Evolutionary conservation across 1,139 yeast species (phyloP).

Genomic region (Lodderomyces jiufengensis): DNA sequence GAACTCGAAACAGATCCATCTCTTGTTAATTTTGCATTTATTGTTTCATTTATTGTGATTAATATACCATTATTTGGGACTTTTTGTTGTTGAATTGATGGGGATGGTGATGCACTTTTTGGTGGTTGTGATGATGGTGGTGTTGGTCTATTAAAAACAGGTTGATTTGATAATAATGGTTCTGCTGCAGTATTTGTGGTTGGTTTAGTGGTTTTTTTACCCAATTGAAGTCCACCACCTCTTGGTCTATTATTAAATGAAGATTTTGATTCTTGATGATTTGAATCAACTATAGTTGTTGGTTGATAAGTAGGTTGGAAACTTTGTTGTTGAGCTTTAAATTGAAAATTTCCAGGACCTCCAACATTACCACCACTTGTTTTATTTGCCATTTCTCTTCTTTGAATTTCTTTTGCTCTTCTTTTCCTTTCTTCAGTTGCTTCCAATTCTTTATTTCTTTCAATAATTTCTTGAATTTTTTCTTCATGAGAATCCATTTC

Average conservation of each 20-base stretch:
- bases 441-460: constrained; percentile 93
- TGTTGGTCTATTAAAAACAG: constrained; percentile 30
- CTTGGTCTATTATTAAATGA: constrained; percentile 24
- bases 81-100: constrained; percentile 23
- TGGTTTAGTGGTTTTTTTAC: constrained; percentile 47
- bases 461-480: constrained; percentile 95
- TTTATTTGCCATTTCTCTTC: constrained; percentile 74
- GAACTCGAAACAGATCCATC: constrained; percentile 75
- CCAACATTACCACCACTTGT: constrained; percentile 15
- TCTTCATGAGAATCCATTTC: constrained; percentile 99
- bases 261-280: constrained; percentile 10
- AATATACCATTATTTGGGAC: constrained; percentile 72
- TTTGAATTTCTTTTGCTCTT: constrained; percentile 91
- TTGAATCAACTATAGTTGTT: constrained; percentile 24
- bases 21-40: constrained; percentile 73
- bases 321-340: constrained; percentile 18
- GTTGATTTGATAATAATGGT: constrained; percentile 32
- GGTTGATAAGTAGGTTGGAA: constrained; percentile 38
- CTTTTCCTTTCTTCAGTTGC: constrained; percentile 97
- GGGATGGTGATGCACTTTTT: constrained; percentile 24
- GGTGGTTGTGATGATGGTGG: constrained; percentile 6
- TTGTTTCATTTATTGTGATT: constrained; percentile 71
- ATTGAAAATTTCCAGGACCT: constrained; percentile 18
- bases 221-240: constrained; percentile 79
- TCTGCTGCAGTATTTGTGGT: constrained; percentile 8